phyloP scores from a whole-genome alignment of 495 filamentous ascomycete genomes.

The Letharia lupina region DNA sequence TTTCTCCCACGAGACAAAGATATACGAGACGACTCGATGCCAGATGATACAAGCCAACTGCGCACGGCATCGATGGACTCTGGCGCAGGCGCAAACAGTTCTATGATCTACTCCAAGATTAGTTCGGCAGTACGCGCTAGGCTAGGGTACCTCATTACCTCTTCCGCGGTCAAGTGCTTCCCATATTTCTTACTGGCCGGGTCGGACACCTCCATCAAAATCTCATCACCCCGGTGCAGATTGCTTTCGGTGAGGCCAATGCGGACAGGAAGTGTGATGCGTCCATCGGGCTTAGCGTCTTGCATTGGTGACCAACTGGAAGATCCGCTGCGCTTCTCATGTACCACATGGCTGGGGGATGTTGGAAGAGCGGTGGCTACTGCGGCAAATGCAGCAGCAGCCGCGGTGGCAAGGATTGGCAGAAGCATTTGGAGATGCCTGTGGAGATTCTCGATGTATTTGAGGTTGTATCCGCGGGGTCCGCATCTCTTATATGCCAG shows the following conservation, averaged over 20 bases:
- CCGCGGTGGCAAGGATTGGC: background rate
- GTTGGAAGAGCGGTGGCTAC: background rate
- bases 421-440: background rate
- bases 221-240: constrained; percentile 43
- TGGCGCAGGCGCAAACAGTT: constrained; percentile 42
- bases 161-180: constrained; percentile 40
- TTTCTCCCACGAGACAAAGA: constrained; percentile 39
- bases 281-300: background rate
- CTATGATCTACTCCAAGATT: constrained; percentile 9
- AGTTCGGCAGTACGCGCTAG: background rate
- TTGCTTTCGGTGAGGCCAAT: constrained; percentile 50
- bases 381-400: background rate
- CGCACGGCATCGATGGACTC: constrained; percentile 38
- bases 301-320: background rate
- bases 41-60: constrained; percentile 43
- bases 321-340: constrained; percentile 2
- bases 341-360: background rate
- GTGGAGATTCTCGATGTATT: background rate
- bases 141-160: constrained; percentile 30
- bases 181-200: constrained; percentile 45
- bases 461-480: background rate
- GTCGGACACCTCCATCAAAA: constrained; percentile 46
- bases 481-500: background rate
- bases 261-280: constrained; percentile 38
- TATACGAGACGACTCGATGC: constrained; percentile 41